Evolutionary conservation across 805 yeast genomes (phyloP), one percentile per base, ranked within the genome.

Genomic region (Tetrapisispora nanseiensis): DNA sequence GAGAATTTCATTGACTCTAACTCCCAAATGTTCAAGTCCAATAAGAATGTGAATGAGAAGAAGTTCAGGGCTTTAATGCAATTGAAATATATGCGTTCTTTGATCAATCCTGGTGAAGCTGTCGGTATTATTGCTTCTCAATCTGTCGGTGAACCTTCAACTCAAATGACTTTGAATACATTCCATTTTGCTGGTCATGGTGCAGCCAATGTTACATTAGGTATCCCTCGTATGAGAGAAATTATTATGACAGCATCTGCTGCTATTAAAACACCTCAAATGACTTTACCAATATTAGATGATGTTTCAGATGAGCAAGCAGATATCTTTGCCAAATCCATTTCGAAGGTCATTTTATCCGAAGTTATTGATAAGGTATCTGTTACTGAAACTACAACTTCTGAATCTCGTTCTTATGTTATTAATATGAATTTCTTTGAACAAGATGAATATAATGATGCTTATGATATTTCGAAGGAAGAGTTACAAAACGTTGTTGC

Each of bases 131-230:
- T 94, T 68, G 99, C 98, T 7, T 83, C 97, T 19, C 97, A 92
- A 68, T 87, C 97, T 42, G 81, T 92, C 63, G 99, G 99, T 68
- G 99, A 92, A 67, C 99, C 99, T 40, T 86, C 97, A 4, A 92
- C 99, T 3, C 99, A 92, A 71, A 92, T 92, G 99, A 92, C 99
- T 15, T 76, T 86, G 57, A 86, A 86, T 65, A 86, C 95, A 37
- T 86, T 86, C 86, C 95, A 92, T 72, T 92, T 92, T 60, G 99
- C 99, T 55, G 99, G 99, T 64, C 98, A 94, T 70, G 99, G 99
- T 78, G 99, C 98, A 45, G 98, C 98, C 36, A 92, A 92, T 67
- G 99, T 92, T 50, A 92, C 99, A 0, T 74, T 92, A 57, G 99
- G 99, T 83, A 92, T 92, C 61, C 99, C 99, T 33, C 95, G 99